A percentile compares a stretch with the other conserved stretches of the same genome.
Evolutionary conservation across 2,329 filamentous ascomycete genomes (phyloP).

Genomic region (Alternaria incomplexa): DNA sequence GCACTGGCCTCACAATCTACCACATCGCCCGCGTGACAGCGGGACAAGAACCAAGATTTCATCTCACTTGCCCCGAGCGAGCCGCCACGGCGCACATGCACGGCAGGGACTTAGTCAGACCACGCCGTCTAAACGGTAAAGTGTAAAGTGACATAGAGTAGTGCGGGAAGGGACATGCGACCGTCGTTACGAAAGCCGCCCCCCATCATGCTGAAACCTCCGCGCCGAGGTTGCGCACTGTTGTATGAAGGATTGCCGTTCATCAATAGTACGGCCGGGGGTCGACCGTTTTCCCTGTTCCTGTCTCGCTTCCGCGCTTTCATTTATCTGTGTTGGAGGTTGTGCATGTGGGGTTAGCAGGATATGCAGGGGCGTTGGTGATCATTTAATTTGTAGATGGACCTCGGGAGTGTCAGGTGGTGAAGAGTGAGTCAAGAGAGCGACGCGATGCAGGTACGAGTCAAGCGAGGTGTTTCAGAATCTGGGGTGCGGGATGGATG

Average conservation of each 20-base stretch:
- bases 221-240: background rate
- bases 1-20: background rate
- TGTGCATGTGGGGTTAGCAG: background rate
- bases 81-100: background rate
- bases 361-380: background rate
- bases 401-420: background rate
- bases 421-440: background rate
- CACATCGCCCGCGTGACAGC: background rate
- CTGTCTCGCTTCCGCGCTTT: background rate
- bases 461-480: constrained; percentile 5
- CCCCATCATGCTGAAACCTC: background rate
- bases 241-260: background rate
- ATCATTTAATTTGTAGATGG: background rate
- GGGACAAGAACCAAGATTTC: background rate
- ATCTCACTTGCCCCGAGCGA: constrained; percentile 1
- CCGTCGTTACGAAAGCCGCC: background rate
- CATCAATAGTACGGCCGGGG: background rate
- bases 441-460: background rate
- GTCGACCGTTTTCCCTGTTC: background rate
- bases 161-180: background rate
- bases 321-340: background rate
- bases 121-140: background rate
- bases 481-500: background rate
- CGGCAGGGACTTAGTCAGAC: background rate
- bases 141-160: background rate